Evolutionary conservation across 169 alveolate genomes (phyloP), one percentile per base, ranked within the genome.

Genomic region (Plasmodium gonderi): DNA sequence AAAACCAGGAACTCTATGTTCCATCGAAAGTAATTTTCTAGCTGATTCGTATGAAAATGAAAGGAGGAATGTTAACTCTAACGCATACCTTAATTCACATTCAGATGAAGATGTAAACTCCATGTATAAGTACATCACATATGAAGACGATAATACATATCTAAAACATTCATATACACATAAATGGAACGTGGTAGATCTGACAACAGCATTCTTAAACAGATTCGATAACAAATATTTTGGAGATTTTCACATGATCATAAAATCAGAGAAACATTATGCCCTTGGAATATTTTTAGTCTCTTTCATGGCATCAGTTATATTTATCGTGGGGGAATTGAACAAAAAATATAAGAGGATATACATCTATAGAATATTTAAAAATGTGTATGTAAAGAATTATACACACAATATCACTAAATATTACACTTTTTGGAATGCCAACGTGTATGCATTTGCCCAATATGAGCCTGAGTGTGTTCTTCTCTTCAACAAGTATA

Each of bases 401-500:
- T 64, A 77, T 79, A 33, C 51, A 11, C 42, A 77, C 42, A 90
- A 90, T 20, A 90, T 90, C 17, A 90, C 94, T 9, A 90, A 65
- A 20, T 90, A 90, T 90, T 90, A 77, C 23, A 90, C 94, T 14
- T 90, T 68, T 29, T 90, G 94, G 94, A 90, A 90, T 12, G 51
- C 65, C 23, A 64, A 65, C n/a, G 29, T 90, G 8, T 90, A 77
- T 26, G 94, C 82, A 11, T 90, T 90, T 47, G 69, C 75, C 12
- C 94, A 90, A 69, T 90, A 90, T 45, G 94, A 90, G 49, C 90
- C 94, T 29, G 94, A 90, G 54, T 90, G 94, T 68, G 40, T 90
- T 14, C 36, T 90, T 6, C 82, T 90, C 12, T 90, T 90, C 69
- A 68, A 90, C 42, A 76, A 40, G 60, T 90, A 90, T 49, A 60